Evolutionary conservation across 2,329 filamentous ascomycete genomes (phyloP), one percentile per base, ranked within the genome.

Genomic region (Pseudonectria buxi): DNA sequence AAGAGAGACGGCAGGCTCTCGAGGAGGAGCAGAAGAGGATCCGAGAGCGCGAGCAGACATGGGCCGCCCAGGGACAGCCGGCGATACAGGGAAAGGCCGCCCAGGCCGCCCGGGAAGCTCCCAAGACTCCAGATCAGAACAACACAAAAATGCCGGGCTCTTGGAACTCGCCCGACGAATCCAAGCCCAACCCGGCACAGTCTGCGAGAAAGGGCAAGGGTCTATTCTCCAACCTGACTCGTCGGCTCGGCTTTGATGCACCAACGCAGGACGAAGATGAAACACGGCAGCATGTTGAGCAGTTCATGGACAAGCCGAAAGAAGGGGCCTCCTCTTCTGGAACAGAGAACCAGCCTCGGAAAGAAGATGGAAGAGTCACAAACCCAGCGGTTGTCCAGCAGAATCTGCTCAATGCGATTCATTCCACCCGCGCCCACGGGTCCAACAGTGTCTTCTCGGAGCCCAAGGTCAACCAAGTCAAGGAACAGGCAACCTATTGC

Each of bases 401-500:
- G 50, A 86, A 86, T 49, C 71, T 95, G 5, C 68, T 84, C 28
- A 84, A 81, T 37, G 88, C 89, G 3, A 81, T 95, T 55, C 75
- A 83, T 47, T 78, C 86, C 7, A 86, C 85, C 14, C 78, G 87
- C 26, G 71, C 87, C 1, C 81, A 89, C 58, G 82, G 85, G 44
- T 86, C 85, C 2, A 72, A 77, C 12, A 67, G 69, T 10, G 63
- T 95, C n/a, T 90, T 86, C 62, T 78, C 76, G 4, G 76, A 78
- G 14, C 86, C 86, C 0, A 67, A 76, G 35, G 81, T 83, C 25
- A 81, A 78, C 42, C 67, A 81, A 33, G 80, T 95, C 46, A 83
- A 83, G 54, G 88, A 95, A 58, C 83, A 86, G 48, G 76, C 81
- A 26, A 83, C 84, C 0, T 95, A 95, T 63, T 95, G 89, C 58